Conservation (phyloP, 1,139 yeast species). For the Kodamaea suecica region DNA sequence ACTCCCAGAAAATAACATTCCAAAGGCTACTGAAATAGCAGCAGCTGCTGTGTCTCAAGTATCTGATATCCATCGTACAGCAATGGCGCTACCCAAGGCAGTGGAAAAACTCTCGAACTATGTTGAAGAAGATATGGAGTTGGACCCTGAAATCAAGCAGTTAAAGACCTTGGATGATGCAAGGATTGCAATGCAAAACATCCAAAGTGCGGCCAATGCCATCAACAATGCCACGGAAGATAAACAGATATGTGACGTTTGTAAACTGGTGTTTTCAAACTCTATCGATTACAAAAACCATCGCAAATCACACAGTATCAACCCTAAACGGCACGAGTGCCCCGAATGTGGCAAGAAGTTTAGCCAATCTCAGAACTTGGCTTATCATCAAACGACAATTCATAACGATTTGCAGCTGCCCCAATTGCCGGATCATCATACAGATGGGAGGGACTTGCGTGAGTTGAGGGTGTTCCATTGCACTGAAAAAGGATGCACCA, state of each 20-base stretch:
- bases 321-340: conserved; percentile 14
- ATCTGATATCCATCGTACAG: background rate
- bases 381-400: conserved; percentile 13
- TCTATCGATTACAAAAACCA: conserved; percentile 14
- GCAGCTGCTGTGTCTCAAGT: conserved; percentile 1
- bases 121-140: background rate
- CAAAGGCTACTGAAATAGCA: background rate
- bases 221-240: background rate
- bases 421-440: conserved; percentile 2
- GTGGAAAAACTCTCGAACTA: background rate
- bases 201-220: conserved; percentile 1
- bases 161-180: background rate
- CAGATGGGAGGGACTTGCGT: conserved; percentile 7
- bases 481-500: conserved; percentile 11
- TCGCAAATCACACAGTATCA: conserved; percentile 11
- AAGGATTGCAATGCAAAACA: conserved; percentile 1
- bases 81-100: background rate
- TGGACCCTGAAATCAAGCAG: conserved; percentile 2
- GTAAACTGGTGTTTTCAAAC: conserved; percentile 11
- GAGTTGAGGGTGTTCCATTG: conserved; percentile 17
- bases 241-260: conserved; percentile 10
- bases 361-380: conserved; percentile 14
- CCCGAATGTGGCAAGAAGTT: conserved; percentile 14
- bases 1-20: too few relatives aligned
- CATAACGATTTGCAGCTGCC: conserved; percentile 13